A percentile compares a stretch with the other conserved stretches of the same genome.
Conservation (phyloP, 148 eudicot genomes). For the Euryodendron excelsum region DNA sequence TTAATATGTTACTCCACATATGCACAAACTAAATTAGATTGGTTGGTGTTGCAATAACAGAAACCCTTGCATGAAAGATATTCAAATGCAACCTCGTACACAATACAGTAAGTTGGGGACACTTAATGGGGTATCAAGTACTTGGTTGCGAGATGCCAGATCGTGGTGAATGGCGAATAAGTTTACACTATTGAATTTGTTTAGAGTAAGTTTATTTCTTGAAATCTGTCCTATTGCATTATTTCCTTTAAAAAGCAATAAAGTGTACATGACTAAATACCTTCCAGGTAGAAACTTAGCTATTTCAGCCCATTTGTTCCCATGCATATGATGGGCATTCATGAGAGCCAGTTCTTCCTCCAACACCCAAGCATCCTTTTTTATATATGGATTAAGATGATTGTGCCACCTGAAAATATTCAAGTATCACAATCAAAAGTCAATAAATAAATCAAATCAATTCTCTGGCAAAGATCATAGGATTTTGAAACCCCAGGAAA, state of each 20-base stretch:
- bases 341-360: slow-evolving; percentile 75
- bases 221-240: not conserved
- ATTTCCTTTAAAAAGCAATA: too few relatives aligned
- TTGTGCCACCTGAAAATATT: slow-evolving; percentile 85
- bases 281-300: slow-evolving; percentile 83
- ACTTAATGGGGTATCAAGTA: not conserved
- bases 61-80: too few relatives aligned
- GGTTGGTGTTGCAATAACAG: not conserved
- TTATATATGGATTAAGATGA: slow-evolving; percentile 87
- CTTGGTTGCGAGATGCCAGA: not conserved
- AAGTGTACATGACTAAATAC: slow-evolving; percentile 26
- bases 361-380: slow-evolving; percentile 81
- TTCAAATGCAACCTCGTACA: not conserved
- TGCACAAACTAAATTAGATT: not conserved
- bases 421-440: too few relatives aligned
- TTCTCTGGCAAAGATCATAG: not conserved
- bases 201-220: not conserved
- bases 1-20: not conserved
- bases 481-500: not conserved
- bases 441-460: too few relatives aligned
- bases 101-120: too few relatives aligned
- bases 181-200: too few relatives aligned
- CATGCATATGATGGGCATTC: slow-evolving; percentile 71
- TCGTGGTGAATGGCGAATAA: not conserved
- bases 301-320: slow-evolving; percentile 95